Evolutionary conservation across 2,329 filamentous ascomycete genomes (phyloP), one percentile per base, ranked within the genome.

Genomic region (Colletotrichum graminicola): DNA sequence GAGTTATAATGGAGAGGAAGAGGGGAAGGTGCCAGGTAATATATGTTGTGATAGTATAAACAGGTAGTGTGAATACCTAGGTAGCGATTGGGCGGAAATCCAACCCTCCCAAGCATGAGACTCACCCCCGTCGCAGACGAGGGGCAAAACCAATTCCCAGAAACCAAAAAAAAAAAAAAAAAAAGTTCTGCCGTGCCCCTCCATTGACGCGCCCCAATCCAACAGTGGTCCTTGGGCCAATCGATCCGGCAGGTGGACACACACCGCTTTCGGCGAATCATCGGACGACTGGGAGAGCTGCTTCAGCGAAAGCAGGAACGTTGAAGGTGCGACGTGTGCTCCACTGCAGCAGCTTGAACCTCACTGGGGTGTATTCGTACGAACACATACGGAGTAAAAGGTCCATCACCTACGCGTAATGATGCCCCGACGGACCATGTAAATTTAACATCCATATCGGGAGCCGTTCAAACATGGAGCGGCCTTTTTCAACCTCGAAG

Each of bases 401-500:
- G 29, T 29, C 29, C 29, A 29, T 29, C 29, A 36, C 34, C 34
- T 36, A 36, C 34, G n/a, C 32, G 21, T 21, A 21, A 47, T 63
- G 52, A 45, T 23, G 36, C 47, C 39, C 52, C 51, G 47, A 64
- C 54, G 29, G 65, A 60, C 54, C 59, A 72, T 72, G 69, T 72
- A 64, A 72, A 64, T 49, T 49, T 34, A 60, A 59, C n/a, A 60
- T 29, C 36, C 65, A 68, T 39, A 49, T 49, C 57, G 66, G 69
- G 74, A 74, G 74, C 67, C 81, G 79, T 80, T 79, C 81, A 82
- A 52, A 80, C 77, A 91, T 91, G 89, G 89, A 91, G 84, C 87
- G 90, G 84, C 85, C 88, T 76, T 89, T 88, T 75, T 91, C 91
- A 79, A 91, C 90, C 76, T 93, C 91, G 76, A 94, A 94, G 86